Conservation (phyloP, 225 moss, liverwort and hornwort species). For the Bryoerythrophyllum caledonicum region DNA sequence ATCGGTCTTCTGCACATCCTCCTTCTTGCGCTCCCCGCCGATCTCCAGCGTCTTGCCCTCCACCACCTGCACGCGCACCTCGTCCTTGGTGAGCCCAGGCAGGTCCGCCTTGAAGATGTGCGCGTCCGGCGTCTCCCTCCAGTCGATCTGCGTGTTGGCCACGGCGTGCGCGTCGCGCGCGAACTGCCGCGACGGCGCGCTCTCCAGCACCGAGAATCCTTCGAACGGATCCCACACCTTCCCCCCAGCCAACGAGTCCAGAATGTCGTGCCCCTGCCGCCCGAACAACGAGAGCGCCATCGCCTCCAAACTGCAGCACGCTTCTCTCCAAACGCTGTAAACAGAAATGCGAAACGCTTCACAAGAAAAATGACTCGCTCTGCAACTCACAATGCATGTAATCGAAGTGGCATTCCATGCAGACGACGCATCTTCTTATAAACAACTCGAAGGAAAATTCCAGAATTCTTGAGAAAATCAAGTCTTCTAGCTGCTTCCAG, state of each 20-base stretch:
- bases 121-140: conserved; percentile 50
- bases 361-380: neutral
- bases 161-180: conserved; percentile 43
- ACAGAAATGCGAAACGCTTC: neutral
- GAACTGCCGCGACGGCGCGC: conserved; percentile 33
- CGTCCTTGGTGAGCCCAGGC: conserved; percentile 60
- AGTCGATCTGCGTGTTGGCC: conserved; percentile 51
- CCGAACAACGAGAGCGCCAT: conserved; percentile 38
- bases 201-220: conserved; percentile 36
- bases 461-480: conserved; percentile 9
- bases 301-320: too few relatives aligned
- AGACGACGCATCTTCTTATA: neutral
- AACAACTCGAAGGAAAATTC: conserved; percentile 1
- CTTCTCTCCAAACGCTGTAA: too few relatives aligned
- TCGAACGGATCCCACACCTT: conserved; percentile 44
- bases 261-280: conserved; percentile 9
- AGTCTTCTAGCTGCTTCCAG: neutral
- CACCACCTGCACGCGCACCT: conserved; percentile 49
- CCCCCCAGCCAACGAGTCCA: neutral
- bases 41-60: conserved; percentile 50
- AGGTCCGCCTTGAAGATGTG: conserved; percentile 52
- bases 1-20: conserved; percentile 48
- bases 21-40: conserved; percentile 50
- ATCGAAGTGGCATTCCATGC: too few relatives aligned
- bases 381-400: neutral